phyloP scores from a whole-genome alignment of 2,329 filamentous ascomycete species.

The Calonectria multiphialidica region DNA sequence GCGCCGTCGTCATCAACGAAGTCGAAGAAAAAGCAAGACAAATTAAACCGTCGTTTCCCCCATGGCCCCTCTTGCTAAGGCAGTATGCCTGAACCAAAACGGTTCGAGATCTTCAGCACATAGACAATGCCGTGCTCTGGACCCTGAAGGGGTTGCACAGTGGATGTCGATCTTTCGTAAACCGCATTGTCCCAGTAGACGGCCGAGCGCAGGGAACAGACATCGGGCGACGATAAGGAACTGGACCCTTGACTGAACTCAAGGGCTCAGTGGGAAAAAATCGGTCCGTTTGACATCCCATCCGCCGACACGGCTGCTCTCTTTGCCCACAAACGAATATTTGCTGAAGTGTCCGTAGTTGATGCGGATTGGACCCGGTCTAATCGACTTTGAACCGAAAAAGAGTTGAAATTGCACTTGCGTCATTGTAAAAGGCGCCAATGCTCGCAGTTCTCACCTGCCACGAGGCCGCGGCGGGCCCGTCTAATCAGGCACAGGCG shows the following conservation, averaged over 20 bases:
- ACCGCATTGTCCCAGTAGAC: not conserved
- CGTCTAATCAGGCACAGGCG: not conserved
- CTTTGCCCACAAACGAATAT: not conserved
- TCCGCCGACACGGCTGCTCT: not conserved
- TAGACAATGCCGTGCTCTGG: too few species aligned
- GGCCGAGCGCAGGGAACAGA: not conserved
- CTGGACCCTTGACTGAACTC: not conserved
- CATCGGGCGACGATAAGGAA: not conserved
- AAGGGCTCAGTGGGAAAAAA: not conserved
- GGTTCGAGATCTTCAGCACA: too few species aligned
- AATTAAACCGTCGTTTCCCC: too few species aligned
- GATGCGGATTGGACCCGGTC: not conserved
- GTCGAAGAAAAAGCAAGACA: too few species aligned
- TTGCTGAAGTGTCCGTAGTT: not conserved
- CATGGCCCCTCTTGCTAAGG: too few species aligned
- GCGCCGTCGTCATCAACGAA: too few species aligned
- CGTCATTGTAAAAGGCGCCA: conserved; percentile 13
- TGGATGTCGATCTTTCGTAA: too few species aligned
- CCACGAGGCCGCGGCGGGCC: conserved; percentile 17
- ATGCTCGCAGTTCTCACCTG: not conserved
- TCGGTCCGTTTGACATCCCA: not conserved
- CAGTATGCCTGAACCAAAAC: too few species aligned
- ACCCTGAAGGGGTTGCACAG: too few species aligned
- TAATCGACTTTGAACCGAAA: not conserved
- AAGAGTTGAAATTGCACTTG: conserved; percentile 10